phyloP scores from a whole-genome alignment of 2,329 filamentous ascomycete genomes.

The Gnomoniopsis smithogilvyi region DNA sequence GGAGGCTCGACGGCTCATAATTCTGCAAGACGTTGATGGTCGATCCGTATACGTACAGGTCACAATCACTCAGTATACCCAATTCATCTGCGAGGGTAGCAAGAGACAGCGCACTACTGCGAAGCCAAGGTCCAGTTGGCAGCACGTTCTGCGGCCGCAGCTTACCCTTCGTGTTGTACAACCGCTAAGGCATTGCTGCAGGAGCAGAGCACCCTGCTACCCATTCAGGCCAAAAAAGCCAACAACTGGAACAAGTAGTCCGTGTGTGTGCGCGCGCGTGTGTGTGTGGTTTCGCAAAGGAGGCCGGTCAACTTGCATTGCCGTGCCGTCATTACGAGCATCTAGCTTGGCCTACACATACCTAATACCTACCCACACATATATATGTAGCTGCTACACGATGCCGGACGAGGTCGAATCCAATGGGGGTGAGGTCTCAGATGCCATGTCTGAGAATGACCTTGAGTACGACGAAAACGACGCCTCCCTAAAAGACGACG shows the following conservation, averaged over 20 bases:
- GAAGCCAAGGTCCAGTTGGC: constrained; percentile 18
- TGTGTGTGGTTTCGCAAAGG: constrained; percentile 18
- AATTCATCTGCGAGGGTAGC: constrained; percentile 11
- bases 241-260: constrained; percentile 15
- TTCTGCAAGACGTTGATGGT: constrained; percentile 19
- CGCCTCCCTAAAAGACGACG: constrained; percentile 43
- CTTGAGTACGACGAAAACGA: constrained; percentile 51
- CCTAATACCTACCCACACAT: constrained; percentile 10
- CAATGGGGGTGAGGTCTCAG: constrained; percentile 53
- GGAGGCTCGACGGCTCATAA: constrained; percentile 4
- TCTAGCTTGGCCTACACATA: constrained; percentile 11
- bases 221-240: constrained; percentile 14
- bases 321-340: constrained; percentile 28
- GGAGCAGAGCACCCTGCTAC: constrained; percentile 17
- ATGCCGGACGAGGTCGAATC: constrained; percentile 55
- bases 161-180: constrained; percentile 23
- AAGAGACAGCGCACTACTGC: constrained; percentile 13
- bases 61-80: not conserved
- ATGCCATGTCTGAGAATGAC: constrained; percentile 57
- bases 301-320: constrained; percentile 27
- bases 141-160: constrained; percentile 25
- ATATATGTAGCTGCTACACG: constrained; percentile 52
- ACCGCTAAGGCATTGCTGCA: constrained; percentile 28
- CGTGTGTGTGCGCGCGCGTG: not conserved
- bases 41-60: not conserved